These are phyloP conservation scores for Phytophthora megakarya DNA, from an alignment of 352 stramenopile genomes.

Conservation along the genomic window DNA sequence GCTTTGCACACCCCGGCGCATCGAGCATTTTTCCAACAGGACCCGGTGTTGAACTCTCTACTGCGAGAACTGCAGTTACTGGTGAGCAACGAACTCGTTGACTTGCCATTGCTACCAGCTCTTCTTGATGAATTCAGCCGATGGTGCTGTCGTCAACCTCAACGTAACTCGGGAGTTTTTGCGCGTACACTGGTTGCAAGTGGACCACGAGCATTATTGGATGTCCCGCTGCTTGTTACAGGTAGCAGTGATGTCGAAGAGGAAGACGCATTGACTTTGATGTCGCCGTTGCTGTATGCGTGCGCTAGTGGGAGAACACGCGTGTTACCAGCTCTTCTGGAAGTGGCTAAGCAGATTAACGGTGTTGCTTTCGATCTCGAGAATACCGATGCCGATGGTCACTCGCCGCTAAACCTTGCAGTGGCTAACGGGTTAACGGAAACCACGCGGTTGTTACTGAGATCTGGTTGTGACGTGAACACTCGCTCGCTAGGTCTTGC, in stretches of 20 bases:
- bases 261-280: conserved; percentile 15
- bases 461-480: conserved; percentile 59
- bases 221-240: conserved; percentile 54
- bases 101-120: conserved; percentile 58
- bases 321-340: conserved; percentile 51
- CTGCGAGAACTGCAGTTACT: conserved; percentile 57
- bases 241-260: conserved; percentile 1
- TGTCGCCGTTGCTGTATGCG: conserved; percentile 67
- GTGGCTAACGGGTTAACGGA: conserved; percentile 61
- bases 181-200: conserved; percentile 48
- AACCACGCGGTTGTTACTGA: conserved; percentile 49
- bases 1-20: conserved; percentile 80
- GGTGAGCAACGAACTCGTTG: conserved; percentile 62
- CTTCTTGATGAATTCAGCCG: conserved; percentile 59
- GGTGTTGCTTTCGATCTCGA: conserved; percentile 44
- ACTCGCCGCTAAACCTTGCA: conserved; percentile 63
- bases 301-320: conserved; percentile 61
- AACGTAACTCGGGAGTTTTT: conserved; percentile 39
- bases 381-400: conserved; percentile 69
- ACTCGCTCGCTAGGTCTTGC: conserved; percentile 64
- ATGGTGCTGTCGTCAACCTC: conserved; percentile 20
- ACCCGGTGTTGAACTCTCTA: conserved; percentile 29
- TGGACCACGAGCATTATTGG: conserved; percentile 45
- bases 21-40: conserved; percentile 54
- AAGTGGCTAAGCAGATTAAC: conserved; percentile 25